Evolutionary conservation across 2,329 filamentous ascomycete species (phyloP).

Genomic region (Aspergillus thermomutatus): DNA sequence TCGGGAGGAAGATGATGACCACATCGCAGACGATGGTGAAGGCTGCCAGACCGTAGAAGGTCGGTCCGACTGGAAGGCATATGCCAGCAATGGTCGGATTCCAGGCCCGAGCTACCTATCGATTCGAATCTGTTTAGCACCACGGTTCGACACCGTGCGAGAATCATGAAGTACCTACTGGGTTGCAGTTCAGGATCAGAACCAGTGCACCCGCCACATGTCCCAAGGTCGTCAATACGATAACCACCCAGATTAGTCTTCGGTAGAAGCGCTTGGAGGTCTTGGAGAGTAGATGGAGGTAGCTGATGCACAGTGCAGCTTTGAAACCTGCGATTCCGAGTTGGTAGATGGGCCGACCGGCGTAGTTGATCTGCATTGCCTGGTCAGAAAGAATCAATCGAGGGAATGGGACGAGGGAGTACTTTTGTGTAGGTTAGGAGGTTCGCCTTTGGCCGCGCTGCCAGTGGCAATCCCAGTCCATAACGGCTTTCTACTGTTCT

Average conservation of each 20-base stretch:
- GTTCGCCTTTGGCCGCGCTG: slow-evolving; percentile 43
- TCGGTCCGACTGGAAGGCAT: slow-evolving; percentile 47
- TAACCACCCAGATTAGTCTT: slow-evolving; percentile 44
- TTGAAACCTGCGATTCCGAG: slow-evolving; percentile 57
- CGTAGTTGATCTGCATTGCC: slow-evolving; percentile 46
- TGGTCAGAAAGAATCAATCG: background rate
- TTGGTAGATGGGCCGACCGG: slow-evolving; percentile 54
- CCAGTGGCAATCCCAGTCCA: slow-evolving; percentile 50
- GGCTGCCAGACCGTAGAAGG: slow-evolving; percentile 52
- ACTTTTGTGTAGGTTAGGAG: slow-evolving; percentile 44
- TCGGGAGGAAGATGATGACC: slow-evolving; percentile 49
- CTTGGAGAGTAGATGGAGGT: slow-evolving; percentile 49
- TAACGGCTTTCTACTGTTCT: slow-evolving; percentile 49
- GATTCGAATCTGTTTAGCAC: background rate
- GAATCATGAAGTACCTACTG: slow-evolving; percentile 29
- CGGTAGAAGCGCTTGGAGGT: slow-evolving; percentile 48
- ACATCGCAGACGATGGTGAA: slow-evolving; percentile 53
- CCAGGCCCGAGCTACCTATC: slow-evolving; percentile 44
- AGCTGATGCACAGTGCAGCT: slow-evolving; percentile 52
- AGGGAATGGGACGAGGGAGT: background rate
- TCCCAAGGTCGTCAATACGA: slow-evolving; percentile 42
- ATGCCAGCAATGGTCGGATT: slow-evolving; percentile 38
- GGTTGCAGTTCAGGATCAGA: slow-evolving; percentile 51
- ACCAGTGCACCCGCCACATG: slow-evolving; percentile 51
- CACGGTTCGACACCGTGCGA: background rate